Conservation (phyloP, 306 rosid species). For the barrel medic (Medicago truncatula) region DNA sequence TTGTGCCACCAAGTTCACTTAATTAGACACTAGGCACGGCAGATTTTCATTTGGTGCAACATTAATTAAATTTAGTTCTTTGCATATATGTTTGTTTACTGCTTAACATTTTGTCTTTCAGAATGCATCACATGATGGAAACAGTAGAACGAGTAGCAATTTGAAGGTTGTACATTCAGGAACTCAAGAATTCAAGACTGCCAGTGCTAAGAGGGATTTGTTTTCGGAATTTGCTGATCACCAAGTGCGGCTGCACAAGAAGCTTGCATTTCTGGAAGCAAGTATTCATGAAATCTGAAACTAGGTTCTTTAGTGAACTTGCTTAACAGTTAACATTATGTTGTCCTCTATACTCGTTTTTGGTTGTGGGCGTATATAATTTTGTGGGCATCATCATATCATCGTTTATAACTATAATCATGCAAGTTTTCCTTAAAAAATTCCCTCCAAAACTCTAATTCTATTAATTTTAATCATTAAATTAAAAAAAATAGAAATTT, state of each 20-base stretch:
- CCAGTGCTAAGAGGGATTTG: constrained; percentile 49
- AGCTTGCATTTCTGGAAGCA: constrained; percentile 57
- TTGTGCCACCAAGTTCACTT: constrained; percentile 6
- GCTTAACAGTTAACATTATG: not conserved
- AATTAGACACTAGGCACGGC: not conserved
- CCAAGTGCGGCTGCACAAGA: constrained; percentile 51
- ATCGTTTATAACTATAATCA: no score
- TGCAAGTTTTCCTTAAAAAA: no score
- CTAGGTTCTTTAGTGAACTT: constrained; percentile 2
- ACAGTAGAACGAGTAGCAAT: constrained; percentile 17
- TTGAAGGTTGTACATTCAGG: constrained; percentile 58
- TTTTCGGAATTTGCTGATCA: constrained; percentile 57
- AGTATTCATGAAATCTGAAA: constrained; percentile 33
- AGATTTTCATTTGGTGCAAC: constrained; percentile 1
- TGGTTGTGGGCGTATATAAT: constrained; percentile 13
- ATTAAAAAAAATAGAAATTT: no score
- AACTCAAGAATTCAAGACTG: constrained; percentile 54
- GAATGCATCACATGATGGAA: constrained; percentile 32
- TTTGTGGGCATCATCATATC: not conserved
- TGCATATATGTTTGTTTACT: not conserved
- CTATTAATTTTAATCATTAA: no score
- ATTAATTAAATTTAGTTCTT: not conserved
- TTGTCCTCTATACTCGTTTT: not conserved
- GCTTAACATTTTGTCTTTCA: constrained; percentile 43
- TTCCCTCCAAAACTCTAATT: no score